phyloP scores from a whole-genome alignment of 495 filamentous ascomycete species.

The Penicillium simplicissimum region DNA sequence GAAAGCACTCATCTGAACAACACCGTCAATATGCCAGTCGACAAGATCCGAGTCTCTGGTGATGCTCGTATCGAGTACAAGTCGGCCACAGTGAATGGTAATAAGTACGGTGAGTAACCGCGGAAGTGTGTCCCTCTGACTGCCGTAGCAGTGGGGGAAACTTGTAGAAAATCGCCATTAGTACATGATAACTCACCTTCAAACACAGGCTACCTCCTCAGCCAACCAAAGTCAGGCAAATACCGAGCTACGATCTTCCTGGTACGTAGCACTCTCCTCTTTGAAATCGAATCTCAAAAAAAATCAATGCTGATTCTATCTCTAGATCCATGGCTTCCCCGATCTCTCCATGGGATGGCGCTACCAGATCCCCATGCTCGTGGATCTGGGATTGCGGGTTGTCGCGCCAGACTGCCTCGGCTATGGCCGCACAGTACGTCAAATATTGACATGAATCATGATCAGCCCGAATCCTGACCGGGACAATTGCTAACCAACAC shows the following conservation, averaged over 20 bases:
- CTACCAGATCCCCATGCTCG: constrained; percentile 77
- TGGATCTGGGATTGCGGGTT: constrained; percentile 66
- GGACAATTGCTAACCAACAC: neutral
- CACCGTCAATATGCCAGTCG: constrained; percentile 43
- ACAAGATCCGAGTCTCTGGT: constrained; percentile 59
- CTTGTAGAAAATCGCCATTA: too few species aligned
- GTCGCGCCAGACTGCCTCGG: constrained; percentile 80
- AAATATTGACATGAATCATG: neutral
- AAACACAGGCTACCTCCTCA: constrained; percentile 62
- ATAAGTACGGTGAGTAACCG: constrained; percentile 56
- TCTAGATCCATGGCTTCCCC: constrained; percentile 64
- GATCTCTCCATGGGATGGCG: constrained; percentile 76
- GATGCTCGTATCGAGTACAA: constrained; percentile 66
- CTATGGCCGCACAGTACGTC: constrained; percentile 70
- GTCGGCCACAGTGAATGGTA: constrained; percentile 59
- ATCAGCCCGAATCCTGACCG: neutral
- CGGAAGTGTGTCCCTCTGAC: neutral
- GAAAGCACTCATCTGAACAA: neutral
- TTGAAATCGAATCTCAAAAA: neutral
- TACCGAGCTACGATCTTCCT: constrained; percentile 66
- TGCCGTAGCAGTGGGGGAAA: neutral
- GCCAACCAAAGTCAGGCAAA: constrained; percentile 52
- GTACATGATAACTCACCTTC: constrained; percentile 6
- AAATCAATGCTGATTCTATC: neutral
- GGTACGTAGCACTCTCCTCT: constrained; percentile 35